Evolutionary conservation across 129 eudicot species (phyloP).

Genomic region (Oenanthe sinensis): DNA sequence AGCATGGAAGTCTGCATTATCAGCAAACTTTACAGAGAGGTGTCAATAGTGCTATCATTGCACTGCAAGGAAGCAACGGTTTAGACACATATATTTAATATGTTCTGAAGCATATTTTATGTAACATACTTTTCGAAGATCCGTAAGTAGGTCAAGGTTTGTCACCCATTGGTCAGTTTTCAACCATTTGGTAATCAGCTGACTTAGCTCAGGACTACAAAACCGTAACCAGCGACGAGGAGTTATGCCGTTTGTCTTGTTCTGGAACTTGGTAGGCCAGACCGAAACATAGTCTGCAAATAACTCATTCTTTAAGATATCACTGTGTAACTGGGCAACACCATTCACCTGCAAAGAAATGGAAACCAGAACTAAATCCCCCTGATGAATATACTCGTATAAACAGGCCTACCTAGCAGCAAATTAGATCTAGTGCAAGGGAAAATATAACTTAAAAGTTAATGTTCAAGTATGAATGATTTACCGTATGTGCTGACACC

Average conservation of each 20-base stretch:
- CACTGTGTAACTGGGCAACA: conserved; percentile 98
- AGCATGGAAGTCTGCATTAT: conserved; percentile 65
- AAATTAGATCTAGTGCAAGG: neutral
- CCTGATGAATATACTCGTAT: neutral
- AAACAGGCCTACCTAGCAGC: neutral
- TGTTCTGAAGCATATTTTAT: neutral
- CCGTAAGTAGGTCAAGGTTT: conserved; percentile 77
- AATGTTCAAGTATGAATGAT: conserved; percentile 5
- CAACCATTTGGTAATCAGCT: conserved; percentile 89
- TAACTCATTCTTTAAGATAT: conserved; percentile 74
- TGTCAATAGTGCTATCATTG: conserved; percentile 10
- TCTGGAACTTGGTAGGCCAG: conserved; percentile 98
- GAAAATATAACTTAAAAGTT: neutral
- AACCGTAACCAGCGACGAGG: conserved; percentile 97
- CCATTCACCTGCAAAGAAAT: conserved; percentile 76
- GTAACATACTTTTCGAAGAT: conserved; percentile 68
- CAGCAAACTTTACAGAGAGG: conserved; percentile 55
- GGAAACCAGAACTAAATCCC: conserved; percentile 2
- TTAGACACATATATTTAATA: neutral
- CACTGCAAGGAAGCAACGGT: neutral
- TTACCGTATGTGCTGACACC: conserved; percentile 92
- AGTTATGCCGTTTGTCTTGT: conserved; percentile 96
- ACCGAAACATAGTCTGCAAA: conserved; percentile 87
- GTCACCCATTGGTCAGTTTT: conserved; percentile 97
- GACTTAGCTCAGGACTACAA: conserved; percentile 96